phyloP scores from a whole-genome alignment of 495 filamentous ascomycete species.

The Penicillium cataractarum region DNA sequence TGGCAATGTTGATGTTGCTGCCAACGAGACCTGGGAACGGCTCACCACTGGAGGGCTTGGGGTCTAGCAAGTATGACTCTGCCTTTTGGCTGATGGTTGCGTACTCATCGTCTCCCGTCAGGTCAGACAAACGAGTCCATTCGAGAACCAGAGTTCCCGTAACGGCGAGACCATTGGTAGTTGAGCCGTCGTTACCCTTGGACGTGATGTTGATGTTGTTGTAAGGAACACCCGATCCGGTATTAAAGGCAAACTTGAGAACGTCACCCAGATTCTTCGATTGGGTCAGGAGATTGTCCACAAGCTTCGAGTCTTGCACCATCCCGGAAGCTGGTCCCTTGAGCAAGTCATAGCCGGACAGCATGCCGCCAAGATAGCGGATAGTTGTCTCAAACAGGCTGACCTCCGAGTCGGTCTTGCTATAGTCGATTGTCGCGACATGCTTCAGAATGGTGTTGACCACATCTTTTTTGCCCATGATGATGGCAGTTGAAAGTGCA shows the following conservation, averaged over 20 bases:
- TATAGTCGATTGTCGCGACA: constrained; percentile 71
- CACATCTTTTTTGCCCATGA: constrained; percentile 72
- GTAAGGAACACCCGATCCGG: constrained; percentile 72
- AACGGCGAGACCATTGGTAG: constrained; percentile 69
- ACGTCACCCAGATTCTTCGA: constrained; percentile 69
- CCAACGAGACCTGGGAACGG: constrained; percentile 82
- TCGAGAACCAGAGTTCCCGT: constrained; percentile 79
- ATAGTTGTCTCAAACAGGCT: constrained; percentile 92
- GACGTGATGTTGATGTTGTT: constrained; percentile 68
- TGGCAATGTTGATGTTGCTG: constrained; percentile 62
- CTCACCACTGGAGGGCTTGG: constrained; percentile 61
- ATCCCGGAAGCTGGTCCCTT: constrained; percentile 66
- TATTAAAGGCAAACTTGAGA: constrained; percentile 78
- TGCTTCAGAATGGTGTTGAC: constrained; percentile 71
- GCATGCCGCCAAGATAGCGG: constrained; percentile 77
- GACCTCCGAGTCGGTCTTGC: constrained; percentile 56
- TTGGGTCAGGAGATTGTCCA: constrained; percentile 65
- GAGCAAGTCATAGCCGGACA: constrained; percentile 83
- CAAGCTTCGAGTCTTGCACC: constrained; percentile 45
- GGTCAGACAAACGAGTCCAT: constrained; percentile 81
- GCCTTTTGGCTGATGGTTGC: constrained; percentile 67
- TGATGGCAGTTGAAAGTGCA: constrained; percentile 76
- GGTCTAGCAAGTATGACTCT: constrained; percentile 72
- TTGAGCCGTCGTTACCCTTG: constrained; percentile 48
- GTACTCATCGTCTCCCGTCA: constrained; percentile 70